Conservation (phyloP, 2,329 filamentous ascomycete species). For the Huntiella omanensis region DNA sequence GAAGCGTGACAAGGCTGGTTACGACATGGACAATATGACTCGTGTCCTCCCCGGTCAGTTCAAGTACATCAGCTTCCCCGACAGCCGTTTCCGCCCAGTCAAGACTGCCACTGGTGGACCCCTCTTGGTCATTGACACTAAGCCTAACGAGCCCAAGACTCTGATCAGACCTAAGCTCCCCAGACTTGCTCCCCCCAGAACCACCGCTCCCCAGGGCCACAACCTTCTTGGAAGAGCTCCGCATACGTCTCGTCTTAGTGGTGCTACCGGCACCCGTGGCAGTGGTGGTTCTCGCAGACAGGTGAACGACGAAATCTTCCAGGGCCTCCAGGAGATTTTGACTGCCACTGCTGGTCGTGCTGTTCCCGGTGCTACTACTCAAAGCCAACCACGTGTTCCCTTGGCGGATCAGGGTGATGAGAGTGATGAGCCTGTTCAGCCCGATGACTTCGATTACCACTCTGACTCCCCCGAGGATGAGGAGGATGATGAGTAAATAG, state of each 20-base stretch:
- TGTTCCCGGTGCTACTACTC: conserved; percentile 24
- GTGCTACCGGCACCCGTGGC: too few species aligned
- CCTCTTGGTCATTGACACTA: conserved; percentile 72
- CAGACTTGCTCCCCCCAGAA: too few species aligned
- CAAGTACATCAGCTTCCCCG: conserved; percentile 86
- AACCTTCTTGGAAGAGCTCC: not conserved
- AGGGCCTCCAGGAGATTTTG: conserved; percentile 7
- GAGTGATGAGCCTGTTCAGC: conserved; percentile 50
- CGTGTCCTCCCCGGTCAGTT: conserved; percentile 81
- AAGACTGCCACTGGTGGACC: conserved; percentile 86
- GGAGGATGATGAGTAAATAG: conserved; percentile 1
- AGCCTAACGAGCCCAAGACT: conserved; percentile 57
- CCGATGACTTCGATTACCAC: conserved; percentile 55
- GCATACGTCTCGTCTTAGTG: too few species aligned
- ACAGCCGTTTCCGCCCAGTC: conserved; percentile 81
- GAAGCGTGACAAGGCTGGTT: conserved; percentile 96
- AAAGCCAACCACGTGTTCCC: conserved; percentile 6
- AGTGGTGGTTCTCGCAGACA: too few species aligned
- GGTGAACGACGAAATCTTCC: too few species aligned
- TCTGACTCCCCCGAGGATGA: conserved; percentile 12
- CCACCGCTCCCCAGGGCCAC: too few species aligned
- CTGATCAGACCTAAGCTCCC: conserved; percentile 63
- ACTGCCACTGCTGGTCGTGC: conserved; percentile 43
- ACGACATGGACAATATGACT: conserved; percentile 93
- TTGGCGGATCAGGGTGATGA: conserved; percentile 66